Evolutionary conservation across 176 grass and related monocot species (phyloP), one percentile per base, ranked within the genome.

Genomic region (Tillandsia leiboldiana): DNA sequence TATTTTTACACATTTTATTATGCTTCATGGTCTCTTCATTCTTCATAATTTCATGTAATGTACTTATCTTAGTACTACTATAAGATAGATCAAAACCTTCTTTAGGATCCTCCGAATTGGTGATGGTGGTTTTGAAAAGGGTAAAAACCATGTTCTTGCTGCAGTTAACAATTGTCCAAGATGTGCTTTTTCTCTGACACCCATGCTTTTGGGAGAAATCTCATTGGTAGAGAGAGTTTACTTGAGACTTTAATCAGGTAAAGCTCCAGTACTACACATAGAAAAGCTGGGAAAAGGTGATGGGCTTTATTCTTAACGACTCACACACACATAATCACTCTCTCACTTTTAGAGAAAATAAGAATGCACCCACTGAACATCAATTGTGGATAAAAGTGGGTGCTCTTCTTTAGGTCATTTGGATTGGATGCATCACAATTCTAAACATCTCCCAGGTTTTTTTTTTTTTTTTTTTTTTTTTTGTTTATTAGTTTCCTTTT

Each of bases 281-380:
- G 13, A 75, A 81, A 81, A 74, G 71, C 78, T 73, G 71, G 72
- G 64, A 62, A 77, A 81, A 81, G 79, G 70, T 28, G 63, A 42
- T 51, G 53, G 42, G 17, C 79, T 81, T 81, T 81, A 70, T 81
- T 81, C 79, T 50, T 81, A 18, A 81, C 70, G 69, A 50, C 69
- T 64, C 65, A 56, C 23, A 56, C 23, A 53, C 79, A 64, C 72
- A 70, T 81, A 72, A 23, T 61, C 26, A 73, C 13, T 26, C 33
- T 65, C 58, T 65, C 50, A 63, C 58, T 6, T 74, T 6, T 74
- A 14, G 17, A 18, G n/a, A 61, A 51, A 70, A 26, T 18, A 12
- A 61, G 56, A 7, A 61, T 61, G 3, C 22, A 61, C 8, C 10
- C 8, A 61, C 10, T 8, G 17, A n/a, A 42, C 33, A 42, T 42